A percentile compares a stretch with the other conserved stretches of the same genome.
Conservation (phyloP, 1,284 basidiomycete species). For the Ganoderma lingzhi region DNA sequence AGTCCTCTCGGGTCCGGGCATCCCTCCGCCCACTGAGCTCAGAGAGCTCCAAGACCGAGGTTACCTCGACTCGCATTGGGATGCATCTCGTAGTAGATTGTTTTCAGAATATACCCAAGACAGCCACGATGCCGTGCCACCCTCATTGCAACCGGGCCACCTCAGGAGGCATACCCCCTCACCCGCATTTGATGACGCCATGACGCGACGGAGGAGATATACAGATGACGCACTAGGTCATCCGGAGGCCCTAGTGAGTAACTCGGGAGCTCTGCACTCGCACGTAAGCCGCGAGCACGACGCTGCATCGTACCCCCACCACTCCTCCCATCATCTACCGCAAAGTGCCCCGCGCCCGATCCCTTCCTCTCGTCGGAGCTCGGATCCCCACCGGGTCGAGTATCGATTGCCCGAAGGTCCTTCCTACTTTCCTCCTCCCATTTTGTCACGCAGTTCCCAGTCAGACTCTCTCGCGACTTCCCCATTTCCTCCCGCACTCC, state of each 20-base stretch:
- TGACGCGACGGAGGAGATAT: slow-evolving; percentile 17
- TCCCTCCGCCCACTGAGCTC: slow-evolving; percentile 16
- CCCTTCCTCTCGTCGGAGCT: slow-evolving; percentile 24
- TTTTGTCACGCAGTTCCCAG: slow-evolving; percentile 30
- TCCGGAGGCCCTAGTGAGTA: slow-evolving; percentile 21
- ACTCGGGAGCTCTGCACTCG: slow-evolving; percentile 17
- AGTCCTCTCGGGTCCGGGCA: slow-evolving; percentile 13
- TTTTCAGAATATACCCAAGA: slow-evolving; percentile 23
- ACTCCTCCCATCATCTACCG: slow-evolving; percentile 29
- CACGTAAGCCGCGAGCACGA: slow-evolving; percentile 28
- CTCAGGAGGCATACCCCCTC: slow-evolving; percentile 37
- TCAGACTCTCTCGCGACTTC: slow-evolving; percentile 25
- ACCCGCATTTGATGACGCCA: slow-evolving; percentile 17
- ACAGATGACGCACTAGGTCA: slow-evolving; percentile 20
- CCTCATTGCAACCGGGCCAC: slow-evolving; percentile 34
- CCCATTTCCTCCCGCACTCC: slow-evolving; percentile 26
- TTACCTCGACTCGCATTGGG: slow-evolving; percentile 17
- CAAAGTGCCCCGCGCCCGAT: slow-evolving; percentile 27
- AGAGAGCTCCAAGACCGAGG: slow-evolving; percentile 16
- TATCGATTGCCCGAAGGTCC: slow-evolving; percentile 20
- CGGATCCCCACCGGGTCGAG: slow-evolving; percentile 24
- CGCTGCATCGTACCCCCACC: slow-evolving; percentile 20
- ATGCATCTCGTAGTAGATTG: slow-evolving; percentile 24
- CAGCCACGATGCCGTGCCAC: slow-evolving; percentile 36
- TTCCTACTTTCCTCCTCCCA: slow-evolving; percentile 28